Evolutionary conservation across 306 rosid species (phyloP), one percentile per base, ranked within the genome.

Genomic region (Betula pendula): DNA sequence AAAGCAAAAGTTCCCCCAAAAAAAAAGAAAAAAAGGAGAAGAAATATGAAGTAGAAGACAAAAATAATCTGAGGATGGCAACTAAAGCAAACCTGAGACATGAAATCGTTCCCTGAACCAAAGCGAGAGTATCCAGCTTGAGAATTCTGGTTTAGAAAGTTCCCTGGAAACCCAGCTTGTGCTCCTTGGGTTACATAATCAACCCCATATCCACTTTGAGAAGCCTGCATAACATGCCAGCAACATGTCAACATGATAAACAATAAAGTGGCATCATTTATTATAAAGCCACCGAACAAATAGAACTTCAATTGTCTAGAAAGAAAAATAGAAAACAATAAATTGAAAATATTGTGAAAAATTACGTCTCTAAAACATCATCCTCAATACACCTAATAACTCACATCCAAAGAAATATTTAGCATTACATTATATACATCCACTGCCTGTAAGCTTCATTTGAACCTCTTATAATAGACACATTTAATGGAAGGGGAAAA

Each of bases 121-220:
- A 96, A 96, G 77, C 99, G 97, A 69, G 97, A 89, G 87, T 91
- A 96, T 35, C 96, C 96, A 49, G 99, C 91, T 88, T 92, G 99
- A 77, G 99, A 86, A 78, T 89, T 89, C 88, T 96, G 99, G 87
- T 96, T 96, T 80, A 89, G 45, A 75, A 88, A 92, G 88, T 81
- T 96, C 83, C 99, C 98, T 14, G 96, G 97, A 80, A 92, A 96
- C 68, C 94, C 99, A 70, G 93, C 94, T 78, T 92, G 99, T 72
- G 90, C 94, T 76, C 97, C 99, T 91, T 93, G 99, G 42, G 97
- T 85, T 17, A 89, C 90, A 85, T 89, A 96, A 75, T 96, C 99
- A 80, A 92, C 91, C 87, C 89, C 90, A 81, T 91, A 96, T 68
- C 95, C 99, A 90, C 94, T 90, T 83, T 91, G 99, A 68, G 99